Evolutionary conservation across 371 early-diverging fungal species (phyloP).

Genomic region (Mucor sp.): DNA sequence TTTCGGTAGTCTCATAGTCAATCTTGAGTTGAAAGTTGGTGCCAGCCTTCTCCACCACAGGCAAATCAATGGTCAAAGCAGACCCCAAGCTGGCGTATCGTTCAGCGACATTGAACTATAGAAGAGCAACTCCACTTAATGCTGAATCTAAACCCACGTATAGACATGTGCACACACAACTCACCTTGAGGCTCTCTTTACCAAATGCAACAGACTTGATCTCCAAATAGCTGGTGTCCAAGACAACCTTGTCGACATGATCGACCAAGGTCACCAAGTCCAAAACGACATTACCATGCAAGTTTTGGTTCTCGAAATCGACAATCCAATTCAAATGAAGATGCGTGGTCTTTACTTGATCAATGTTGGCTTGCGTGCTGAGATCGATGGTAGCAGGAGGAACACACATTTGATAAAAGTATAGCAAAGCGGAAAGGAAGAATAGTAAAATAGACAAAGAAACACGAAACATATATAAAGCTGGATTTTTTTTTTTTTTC

Average conservation of each 20-base stretch:
- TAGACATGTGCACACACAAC: neutral
- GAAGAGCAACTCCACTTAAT: no score
- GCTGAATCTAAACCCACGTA: neutral
- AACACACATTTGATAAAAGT: conserved; percentile 19
- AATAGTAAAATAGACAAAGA: conserved; percentile 10
- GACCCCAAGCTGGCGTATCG: conserved; percentile 74
- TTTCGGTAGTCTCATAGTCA: conserved; percentile 79
- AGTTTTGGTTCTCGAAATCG: conserved; percentile 71
- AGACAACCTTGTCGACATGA: conserved; percentile 63
- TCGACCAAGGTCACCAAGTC: conserved; percentile 51
- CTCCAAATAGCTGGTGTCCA: conserved; percentile 76
- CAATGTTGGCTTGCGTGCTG: conserved; percentile 82
- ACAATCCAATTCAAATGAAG: conserved; percentile 76
- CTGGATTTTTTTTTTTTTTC: neutral
- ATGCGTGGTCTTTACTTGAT: conserved; percentile 73
- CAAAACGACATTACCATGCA: conserved; percentile 71
- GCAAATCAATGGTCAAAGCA: conserved; percentile 69
- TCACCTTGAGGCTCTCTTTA: conserved; percentile 48
- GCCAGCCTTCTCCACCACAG: conserved; percentile 34
- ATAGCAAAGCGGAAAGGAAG: conserved; percentile 9
- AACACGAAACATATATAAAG: conserved; percentile 9
- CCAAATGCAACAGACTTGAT: conserved; percentile 53
- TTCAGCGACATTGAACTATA: conserved; percentile 59
- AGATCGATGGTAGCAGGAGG: conserved; percentile 20
- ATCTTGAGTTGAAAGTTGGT: conserved; percentile 59